Evolutionary conservation across 2,329 filamentous ascomycete species (phyloP).

Genomic region (Aspergillus arachidicola): DNA sequence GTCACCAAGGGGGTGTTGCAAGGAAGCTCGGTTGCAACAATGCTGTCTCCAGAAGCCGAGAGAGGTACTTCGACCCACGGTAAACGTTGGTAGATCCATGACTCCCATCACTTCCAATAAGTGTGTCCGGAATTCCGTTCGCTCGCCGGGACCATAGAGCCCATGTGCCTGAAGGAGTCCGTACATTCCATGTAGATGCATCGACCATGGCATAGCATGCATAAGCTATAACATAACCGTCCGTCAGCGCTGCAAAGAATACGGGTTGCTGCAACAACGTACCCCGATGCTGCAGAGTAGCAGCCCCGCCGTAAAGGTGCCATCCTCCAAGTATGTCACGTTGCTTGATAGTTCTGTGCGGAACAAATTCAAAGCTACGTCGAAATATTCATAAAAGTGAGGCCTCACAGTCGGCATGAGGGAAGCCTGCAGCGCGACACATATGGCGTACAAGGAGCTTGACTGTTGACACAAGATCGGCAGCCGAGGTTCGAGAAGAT

Average conservation of each 20-base stretch:
- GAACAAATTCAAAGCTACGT: slow-evolving; percentile 29
- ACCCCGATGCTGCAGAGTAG: slow-evolving; percentile 37
- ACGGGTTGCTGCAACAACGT: slow-evolving; percentile 8
- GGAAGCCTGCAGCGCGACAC: slow-evolving; percentile 32
- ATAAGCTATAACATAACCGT: slow-evolving; percentile 22
- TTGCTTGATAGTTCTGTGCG: slow-evolving; percentile 29
- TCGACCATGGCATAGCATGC: slow-evolving; percentile 33
- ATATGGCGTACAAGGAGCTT: slow-evolving; percentile 31
- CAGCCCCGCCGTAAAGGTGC: slow-evolving; percentile 32
- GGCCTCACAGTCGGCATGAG: slow-evolving; percentile 16
- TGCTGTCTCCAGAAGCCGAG: slow-evolving; percentile 33
- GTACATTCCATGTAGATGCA: slow-evolving; percentile 37
- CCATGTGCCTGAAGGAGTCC: slow-evolving; percentile 28
- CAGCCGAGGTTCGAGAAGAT: slow-evolving; percentile 22
- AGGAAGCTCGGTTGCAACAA: slow-evolving; percentile 18
- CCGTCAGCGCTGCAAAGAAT: neutral
- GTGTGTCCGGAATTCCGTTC: slow-evolving; percentile 24
- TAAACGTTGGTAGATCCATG: slow-evolving; percentile 33
- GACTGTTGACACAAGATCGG: slow-evolving; percentile 28
- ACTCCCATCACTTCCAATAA: slow-evolving; percentile 36
- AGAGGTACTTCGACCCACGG: slow-evolving; percentile 28
- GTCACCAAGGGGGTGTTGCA: neutral
- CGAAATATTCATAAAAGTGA: slow-evolving; percentile 33
- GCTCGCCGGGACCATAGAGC: slow-evolving; percentile 5
- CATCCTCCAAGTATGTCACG: slow-evolving; percentile 26